Evolutionary conservation across 2,329 filamentous ascomycete genomes (phyloP), one percentile per base, ranked within the genome.

Genomic region (Aureobasidium sp.): DNA sequence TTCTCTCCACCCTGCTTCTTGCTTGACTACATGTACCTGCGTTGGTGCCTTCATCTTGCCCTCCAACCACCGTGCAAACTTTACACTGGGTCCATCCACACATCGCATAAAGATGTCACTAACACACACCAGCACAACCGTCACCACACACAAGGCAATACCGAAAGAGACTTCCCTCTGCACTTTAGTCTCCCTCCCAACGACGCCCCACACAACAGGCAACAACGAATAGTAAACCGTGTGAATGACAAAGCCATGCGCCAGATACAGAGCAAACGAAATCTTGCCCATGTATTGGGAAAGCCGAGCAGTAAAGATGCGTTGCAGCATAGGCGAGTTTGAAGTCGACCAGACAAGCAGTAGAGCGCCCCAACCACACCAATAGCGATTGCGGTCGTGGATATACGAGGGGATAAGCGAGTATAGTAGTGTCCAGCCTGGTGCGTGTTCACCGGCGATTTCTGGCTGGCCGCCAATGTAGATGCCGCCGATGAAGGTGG

Each of bases 231-330:
- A 84, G 11, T 82, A 82, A 22, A 81, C 66, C 2, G 78, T 78
- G 66, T 84, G 82, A 67, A 81, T 77, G 1, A 80, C 77, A 3
- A 81, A 79, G 0, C 83, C 82, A 68, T 87, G 84, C 74, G 85
- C 80, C 14, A 87, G 76, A 69, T 87, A 87, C 29, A 87, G 69
- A 55, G 82, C 79, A 68, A 84, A 87, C 56, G 82, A 84, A 66
- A 86, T 80, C 68, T 79, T 80, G 64, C 84, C 84, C 6, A 86
- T 73, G 70, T 86, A 86, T 68, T 84, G 82, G 3, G 83, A 74
- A 15, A 76, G 66, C 1, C 71, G 67, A 0, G 75, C 73, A 67
- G 80, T 80, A 71, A 85, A 84, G 63, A 84, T 73, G n/a, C 73
- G 71, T 67, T 81, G 79, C 75, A 81, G 41, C 55, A 62, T 71